Evolutionary conservation across 2,329 filamentous ascomycete genomes (phyloP), one percentile per base, ranked within the genome.

Genomic region (Verticillium albo-atrum): DNA sequence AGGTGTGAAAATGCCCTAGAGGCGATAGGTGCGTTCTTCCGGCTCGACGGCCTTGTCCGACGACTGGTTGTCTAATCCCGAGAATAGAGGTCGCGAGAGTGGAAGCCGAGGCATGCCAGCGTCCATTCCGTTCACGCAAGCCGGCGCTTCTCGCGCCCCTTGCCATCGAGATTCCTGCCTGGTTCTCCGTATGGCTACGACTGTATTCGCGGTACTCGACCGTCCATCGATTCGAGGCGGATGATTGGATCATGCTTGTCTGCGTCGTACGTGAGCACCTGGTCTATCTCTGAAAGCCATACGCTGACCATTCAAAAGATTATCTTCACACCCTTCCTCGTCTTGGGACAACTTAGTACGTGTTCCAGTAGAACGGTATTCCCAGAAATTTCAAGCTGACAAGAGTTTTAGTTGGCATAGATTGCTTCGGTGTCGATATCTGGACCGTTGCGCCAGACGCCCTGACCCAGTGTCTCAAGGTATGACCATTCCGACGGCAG

Each of bases 241-340:
- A 79, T 54, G 77, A 79, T 61, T 77, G 74, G 62, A 64, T 77
- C 20, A 73, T 77, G 67, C 62, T 74, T 4, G 62, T 66, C n/a
- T 68, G 72, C 20, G 66, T 68, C 59, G 74, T 76, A 65, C 47
- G 71, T 60, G 32, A 17, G 4, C 23, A 15, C 42, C 10, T 42
- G 47, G 6, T 54, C 51, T 35, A 2, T 23, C 15, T 26, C n/a
- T 20, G 14, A 4, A 3, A 12, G 1, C 2, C 6, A 25, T 12
- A 55, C 26, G 60, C 59, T 61, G 17, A 30, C 34, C 4, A 26
- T 23, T 26, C 10, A 12, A 12, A 1, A 70, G 69, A 57, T 68
- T 0, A n/a, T 75, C 1, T 75, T 69, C 53, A 54, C 70, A 4
- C 60, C 64, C 0, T 75, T 76, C 54, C 62, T 74, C 2, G 59